A percentile compares a stretch with the other conserved stretches of the same genome.
These are phyloP conservation scores for Daldinia sp. DNA, from an alignment of 2,329 filamentous ascomycete genomes.

Conservation along the genomic window DNA sequence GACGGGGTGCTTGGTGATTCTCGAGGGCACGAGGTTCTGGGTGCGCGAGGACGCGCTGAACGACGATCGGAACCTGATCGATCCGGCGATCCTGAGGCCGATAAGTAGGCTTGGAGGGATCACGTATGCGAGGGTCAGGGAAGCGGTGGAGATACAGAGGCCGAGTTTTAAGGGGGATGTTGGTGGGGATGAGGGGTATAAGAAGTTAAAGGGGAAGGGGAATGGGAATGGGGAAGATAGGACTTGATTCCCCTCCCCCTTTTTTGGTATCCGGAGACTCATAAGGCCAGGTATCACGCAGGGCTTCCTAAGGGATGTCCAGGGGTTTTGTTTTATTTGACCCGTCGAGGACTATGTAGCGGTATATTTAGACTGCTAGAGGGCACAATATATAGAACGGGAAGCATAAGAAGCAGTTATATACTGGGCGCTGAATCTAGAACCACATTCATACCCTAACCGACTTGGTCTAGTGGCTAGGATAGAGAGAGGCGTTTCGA, in stretches of 20 bases:
- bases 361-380: background rate
- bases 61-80: slow-evolving; percentile 78
- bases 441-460: background rate
- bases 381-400: background rate
- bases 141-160: slow-evolving; percentile 78
- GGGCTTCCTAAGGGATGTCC: background rate
- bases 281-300: too few relatives aligned
- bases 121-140: slow-evolving; percentile 78
- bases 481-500: background rate
- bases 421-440: background rate
- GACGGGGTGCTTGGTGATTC: slow-evolving; percentile 77
- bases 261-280: background rate
- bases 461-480: background rate
- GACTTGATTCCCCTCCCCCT: background rate
- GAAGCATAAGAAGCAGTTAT: background rate
- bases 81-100: slow-evolving; percentile 80
- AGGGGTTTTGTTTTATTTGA: background rate
- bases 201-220: slow-evolving; percentile 66
- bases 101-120: slow-evolving; percentile 87
- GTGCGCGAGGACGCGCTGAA: slow-evolving; percentile 89
- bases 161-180: slow-evolving; percentile 67
- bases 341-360: background rate
- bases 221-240: background rate
- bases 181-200: slow-evolving; percentile 64
- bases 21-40: slow-evolving; percentile 92